Evolutionary conservation across 495 filamentous ascomycete species (phyloP), one percentile per base, ranked within the genome.

Genomic region (Aspergillus cristatus): DNA sequence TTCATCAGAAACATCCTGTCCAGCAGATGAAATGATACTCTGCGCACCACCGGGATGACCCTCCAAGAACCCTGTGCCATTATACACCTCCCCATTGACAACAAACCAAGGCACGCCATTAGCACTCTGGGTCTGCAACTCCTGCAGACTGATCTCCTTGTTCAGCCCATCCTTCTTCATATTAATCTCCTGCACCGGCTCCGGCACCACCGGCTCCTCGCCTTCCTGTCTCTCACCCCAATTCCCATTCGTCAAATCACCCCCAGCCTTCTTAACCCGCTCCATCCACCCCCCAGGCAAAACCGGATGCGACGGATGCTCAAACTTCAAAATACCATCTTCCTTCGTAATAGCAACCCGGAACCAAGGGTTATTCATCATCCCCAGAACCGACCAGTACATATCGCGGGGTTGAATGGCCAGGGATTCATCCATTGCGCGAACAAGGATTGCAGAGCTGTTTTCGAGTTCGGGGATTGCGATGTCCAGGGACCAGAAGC

Each of bases 331-430:
- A 15, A 45, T 53, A 24, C 77, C 68, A 0, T 65, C 72, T 44
- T 94, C 84, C 40, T 81, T 79, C 29, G 73, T 77, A 40, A 97
- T 85, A 4, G 78, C 72, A 5, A 97, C 71, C 12, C 90, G 70
- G 57, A 81, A 97, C 90, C 90, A 97, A 6, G 88, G 82, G 51
- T 94, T 96, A 55, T 97, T 94, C 90, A 97, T 97, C 90, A 97
- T 97, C 0, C 90, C 90, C 29, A 96, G 63, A 13, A 95, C 89
- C 40, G 76, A 84, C 90, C 90, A 97, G 60, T 97, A 97, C 83
- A 94, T 94, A 48, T 97, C 90, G 41, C 83, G 70, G 5, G 90
- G 89, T 52, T 94, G 88, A 1, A 86, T 65, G 48, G 79, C 83
- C 76, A 97, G 78, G 20, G 81, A 76, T 33, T 97, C 90, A 51